Evolutionary conservation across 139 green algal species (phyloP).

Genomic region (Chlorella ohadii): DNA sequence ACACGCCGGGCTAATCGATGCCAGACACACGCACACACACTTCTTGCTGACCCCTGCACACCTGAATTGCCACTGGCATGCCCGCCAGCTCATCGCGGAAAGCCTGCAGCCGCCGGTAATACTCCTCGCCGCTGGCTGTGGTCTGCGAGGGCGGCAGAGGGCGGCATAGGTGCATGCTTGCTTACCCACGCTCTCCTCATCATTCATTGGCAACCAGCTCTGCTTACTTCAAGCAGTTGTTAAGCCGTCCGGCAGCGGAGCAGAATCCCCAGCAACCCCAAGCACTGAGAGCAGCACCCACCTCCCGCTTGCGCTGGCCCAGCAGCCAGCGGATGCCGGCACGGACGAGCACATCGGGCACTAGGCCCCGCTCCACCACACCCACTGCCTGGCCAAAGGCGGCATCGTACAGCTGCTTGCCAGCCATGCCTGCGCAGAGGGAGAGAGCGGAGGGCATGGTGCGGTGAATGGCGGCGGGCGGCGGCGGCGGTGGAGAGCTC

Average conservation of each 20-base stretch:
- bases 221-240: too few species aligned
- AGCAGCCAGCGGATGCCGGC: constrained; percentile 79
- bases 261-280: too few species aligned
- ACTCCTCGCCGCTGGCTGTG: constrained; percentile 12
- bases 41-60: not conserved
- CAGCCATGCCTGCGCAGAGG: too few species aligned
- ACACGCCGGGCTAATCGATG: too few species aligned
- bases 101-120: constrained; percentile 34
- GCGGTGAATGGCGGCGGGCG: too few species aligned
- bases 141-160: not conserved
- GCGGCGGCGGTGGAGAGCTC: not conserved
- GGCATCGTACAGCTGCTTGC: not conserved
- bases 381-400: not conserved
- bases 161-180: too few species aligned
- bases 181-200: too few species aligned
- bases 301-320: constrained; percentile 46
- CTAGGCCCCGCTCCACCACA: constrained; percentile 63
- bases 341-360: constrained; percentile 80
- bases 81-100: constrained; percentile 79
- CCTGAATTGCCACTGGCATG: constrained; percentile 77
- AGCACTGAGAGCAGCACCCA: constrained; percentile 31
- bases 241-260: too few species aligned
- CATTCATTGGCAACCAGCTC: too few species aligned
- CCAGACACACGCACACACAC: too few species aligned
- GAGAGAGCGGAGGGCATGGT: too few species aligned